phyloP scores from a whole-genome alignment of 164 flowering plant species.

The Buxus sempervirens region DNA sequence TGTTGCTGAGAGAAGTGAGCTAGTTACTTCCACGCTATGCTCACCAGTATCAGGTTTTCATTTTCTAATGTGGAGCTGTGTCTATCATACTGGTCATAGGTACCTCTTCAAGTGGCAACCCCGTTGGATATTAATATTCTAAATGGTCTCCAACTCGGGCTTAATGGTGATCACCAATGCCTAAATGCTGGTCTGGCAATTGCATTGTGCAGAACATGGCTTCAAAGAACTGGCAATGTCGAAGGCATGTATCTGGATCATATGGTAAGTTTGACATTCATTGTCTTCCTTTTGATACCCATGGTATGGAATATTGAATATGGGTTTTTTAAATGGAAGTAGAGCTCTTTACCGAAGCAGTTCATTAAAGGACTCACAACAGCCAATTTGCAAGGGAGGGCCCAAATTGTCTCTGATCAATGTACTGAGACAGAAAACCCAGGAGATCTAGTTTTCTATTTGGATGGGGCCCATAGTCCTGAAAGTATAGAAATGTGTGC shows the following conservation, averaged over 20 bases:
- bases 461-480: conserved; percentile 99
- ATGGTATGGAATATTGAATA: conserved; percentile 3
- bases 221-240: conserved; percentile 67
- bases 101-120: conserved; percentile 61
- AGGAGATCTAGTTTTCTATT: conserved; percentile 68
- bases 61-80: conserved; percentile 1
- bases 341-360: conserved; percentile 74
- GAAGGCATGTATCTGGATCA: conserved; percentile 41
- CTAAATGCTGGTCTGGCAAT: conserved; percentile 91
- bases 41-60: neutral
- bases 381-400: conserved; percentile 85
- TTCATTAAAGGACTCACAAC: conserved; percentile 71
- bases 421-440: conserved; percentile 31
- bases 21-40: neutral
- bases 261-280: conserved; percentile 46
- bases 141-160: conserved; percentile 73
- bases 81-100: conserved; percentile 41
- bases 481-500: conserved; percentile 97
- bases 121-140: conserved; percentile 66
- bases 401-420: conserved; percentile 73
- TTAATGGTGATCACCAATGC: conserved; percentile 87
- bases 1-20: conserved; percentile 1
- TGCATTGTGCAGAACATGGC: conserved; percentile 72
- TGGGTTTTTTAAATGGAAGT: conserved; percentile 16
- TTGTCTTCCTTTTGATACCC: neutral